phyloP scores from a whole-genome alignment of 257 asterid genomes.

The Solanum verrucosum region DNA sequence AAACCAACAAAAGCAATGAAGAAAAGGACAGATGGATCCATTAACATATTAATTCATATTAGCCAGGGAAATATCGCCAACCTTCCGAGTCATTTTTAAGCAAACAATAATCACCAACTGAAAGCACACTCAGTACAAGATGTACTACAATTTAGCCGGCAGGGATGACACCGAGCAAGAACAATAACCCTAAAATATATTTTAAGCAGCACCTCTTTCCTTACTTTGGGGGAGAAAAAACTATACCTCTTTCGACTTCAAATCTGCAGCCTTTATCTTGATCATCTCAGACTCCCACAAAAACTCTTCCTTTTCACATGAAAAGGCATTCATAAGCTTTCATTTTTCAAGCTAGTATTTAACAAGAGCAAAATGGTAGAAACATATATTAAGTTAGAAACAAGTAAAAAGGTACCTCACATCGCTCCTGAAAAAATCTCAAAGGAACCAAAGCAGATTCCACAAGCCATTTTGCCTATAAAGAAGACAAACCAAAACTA shows the following conservation, averaged over 20 bases:
- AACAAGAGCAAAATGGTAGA: not conserved
- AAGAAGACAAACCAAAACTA: not conserved
- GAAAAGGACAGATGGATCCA: not conserved
- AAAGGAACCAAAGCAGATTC: slow-evolving; percentile 91
- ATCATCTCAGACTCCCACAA: slow-evolving; percentile 93
- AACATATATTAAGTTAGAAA: not conserved
- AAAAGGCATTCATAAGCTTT: slow-evolving; percentile 7
- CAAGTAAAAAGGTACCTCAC: slow-evolving; percentile 53
- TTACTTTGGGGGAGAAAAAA: not conserved
- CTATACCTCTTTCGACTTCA: slow-evolving; percentile 93
- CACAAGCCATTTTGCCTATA: slow-evolving; percentile 93
- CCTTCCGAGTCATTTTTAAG: not conserved
- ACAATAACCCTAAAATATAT: not conserved
- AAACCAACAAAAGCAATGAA: not conserved
- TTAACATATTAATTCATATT: not conserved
- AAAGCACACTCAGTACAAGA: not conserved
- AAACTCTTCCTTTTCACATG: slow-evolving; percentile 71
- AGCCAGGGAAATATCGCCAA: not conserved
- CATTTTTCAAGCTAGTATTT: not conserved
- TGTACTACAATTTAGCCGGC: not conserved
- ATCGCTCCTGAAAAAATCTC: slow-evolving; percentile 93
- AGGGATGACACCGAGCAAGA: not conserved
- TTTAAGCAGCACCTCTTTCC: not conserved
- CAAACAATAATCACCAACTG: not conserved
- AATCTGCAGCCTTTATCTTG: slow-evolving; percentile 88